Percentiles rank a stretch among this genome's conserved stretches.
Evolutionary conservation across 2,329 filamentous ascomycete genomes (phyloP).

Genomic region (Neopestalotiopsis rosae): DNA sequence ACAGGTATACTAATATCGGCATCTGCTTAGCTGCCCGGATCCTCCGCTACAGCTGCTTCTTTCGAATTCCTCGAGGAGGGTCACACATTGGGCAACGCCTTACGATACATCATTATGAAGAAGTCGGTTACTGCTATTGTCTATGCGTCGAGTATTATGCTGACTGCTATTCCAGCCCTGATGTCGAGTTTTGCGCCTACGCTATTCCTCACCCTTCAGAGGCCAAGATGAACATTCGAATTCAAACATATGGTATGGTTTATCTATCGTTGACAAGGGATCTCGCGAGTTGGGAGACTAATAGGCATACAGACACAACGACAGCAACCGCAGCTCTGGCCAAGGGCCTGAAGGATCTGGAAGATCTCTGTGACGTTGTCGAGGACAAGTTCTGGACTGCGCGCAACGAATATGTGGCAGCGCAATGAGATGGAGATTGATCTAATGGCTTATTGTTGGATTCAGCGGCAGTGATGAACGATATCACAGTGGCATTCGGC

Average conservation of each 20-base stretch:
- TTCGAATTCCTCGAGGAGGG: conserved; percentile 95
- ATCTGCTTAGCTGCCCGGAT: conserved; percentile 74
- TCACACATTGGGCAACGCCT: conserved; percentile 92
- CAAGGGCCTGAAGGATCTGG: conserved; percentile 87
- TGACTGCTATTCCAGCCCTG: conserved; percentile 65
- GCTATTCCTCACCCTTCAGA: conserved; percentile 97
- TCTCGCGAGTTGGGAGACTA: background rate
- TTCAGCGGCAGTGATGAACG: background rate
- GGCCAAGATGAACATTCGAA: conserved; percentile 93
- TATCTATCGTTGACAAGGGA: too few relatives aligned
- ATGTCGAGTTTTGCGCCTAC: conserved; percentile 98
- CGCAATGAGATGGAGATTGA: conserved; percentile 17
- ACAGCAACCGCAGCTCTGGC: conserved; percentile 85
- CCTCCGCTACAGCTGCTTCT: conserved; percentile 85
- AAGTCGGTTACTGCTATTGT: conserved; percentile 67
- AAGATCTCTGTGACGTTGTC: conserved; percentile 92
- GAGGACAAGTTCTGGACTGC: conserved; percentile 84
- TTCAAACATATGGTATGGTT: conserved; percentile 89
- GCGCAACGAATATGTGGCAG: conserved; percentile 61
- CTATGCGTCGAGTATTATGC: background rate
- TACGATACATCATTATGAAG: conserved; percentile 97
- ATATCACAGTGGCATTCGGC: conserved; percentile 17
- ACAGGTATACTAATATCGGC: background rate
- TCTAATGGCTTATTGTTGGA: background rate
- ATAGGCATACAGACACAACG: conserved; percentile 65